Base-by-base conservation (phyloP, 129 eudicot species). In the Centaurea solstitialis region DNA sequence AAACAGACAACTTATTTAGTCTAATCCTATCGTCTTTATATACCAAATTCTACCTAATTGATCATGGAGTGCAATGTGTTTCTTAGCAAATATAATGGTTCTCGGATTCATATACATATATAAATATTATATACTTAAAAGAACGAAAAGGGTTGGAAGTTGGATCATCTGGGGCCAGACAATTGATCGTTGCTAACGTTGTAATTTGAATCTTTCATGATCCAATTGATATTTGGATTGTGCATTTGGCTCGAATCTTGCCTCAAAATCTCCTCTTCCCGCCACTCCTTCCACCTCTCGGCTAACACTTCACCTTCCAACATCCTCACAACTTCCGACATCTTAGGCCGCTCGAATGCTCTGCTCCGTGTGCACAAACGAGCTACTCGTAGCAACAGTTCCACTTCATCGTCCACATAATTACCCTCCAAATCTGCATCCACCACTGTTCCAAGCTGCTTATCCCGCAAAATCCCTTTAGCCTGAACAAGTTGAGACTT, bases 241-340 rank as follows among this genome's bases (percentile, higher is more conserved):
- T 85, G 82, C 1, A 79, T 22, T 41, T 81, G 76, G 47, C 67
- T 85, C 69, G 77, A 74, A 57, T 91, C 95, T 50, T 88, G 90
- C 10, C 88, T 82, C 82, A 80, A 78, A 26, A 26, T 68, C 39
- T 91, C 96, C 11, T 84, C 89, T 86, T 86, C 88, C 78, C 88
- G 96, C 96, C 91, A 91, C 82, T 91, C 92, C 22, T 91, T 91
- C 98, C 97, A 94, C 73, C 87, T 89, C 84, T 90, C 88, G 0
- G 95, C 93, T 71, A 91, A 83, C 21, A 93, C 95, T 9, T 91
- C 94, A 8, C 97, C 98, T 79, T 94, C 98, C 18, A 91, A 92
- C 97, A 94, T 94, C 75, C 90, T 82, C n/a, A 93, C 94, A 38
- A 94, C 97, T 15, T 94, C 97, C 22, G 98, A 89, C 98, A 94